Evolutionary conservation across 345 rosid genomes (phyloP).

Genomic region (Eucalyptus regnans): DNA sequence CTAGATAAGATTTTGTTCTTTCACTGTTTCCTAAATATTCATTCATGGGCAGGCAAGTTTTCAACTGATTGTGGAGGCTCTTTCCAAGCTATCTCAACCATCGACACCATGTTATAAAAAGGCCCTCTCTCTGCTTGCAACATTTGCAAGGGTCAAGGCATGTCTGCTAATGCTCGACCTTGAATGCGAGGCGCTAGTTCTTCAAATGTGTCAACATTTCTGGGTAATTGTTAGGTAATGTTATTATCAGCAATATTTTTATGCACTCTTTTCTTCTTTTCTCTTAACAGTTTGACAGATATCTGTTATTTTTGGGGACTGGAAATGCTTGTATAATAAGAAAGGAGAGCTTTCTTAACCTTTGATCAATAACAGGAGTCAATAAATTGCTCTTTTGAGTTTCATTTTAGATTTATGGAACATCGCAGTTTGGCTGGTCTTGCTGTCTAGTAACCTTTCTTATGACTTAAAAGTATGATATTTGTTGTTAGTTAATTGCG

Average conservation of each 20-base stretch:
- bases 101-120: slow-evolving; percentile 40
- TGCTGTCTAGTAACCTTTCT: not conserved
- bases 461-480: not conserved
- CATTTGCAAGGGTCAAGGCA: slow-evolving; percentile 50
- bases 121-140: slow-evolving; percentile 47
- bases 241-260: not conserved
- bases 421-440: not conserved
- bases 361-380: not conserved
- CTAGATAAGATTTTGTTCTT: not conserved
- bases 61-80: slow-evolving; percentile 32
- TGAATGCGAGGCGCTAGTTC: slow-evolving; percentile 44
- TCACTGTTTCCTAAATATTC: not conserved
- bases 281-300: not conserved
- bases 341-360: not conserved
- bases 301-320: not conserved
- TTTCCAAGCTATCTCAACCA: slow-evolving; percentile 38
- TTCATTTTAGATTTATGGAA: not conserved
- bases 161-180: slow-evolving; percentile 77
- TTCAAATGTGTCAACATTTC: slow-evolving; percentile 56
- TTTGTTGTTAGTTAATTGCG: not conserved
- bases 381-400: not conserved
- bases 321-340: not conserved
- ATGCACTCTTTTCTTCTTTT: not conserved
- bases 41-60: slow-evolving; percentile 44
- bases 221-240: slow-evolving; percentile 41